phyloP scores from a whole-genome alignment of 208 protist genomes.

The Leptomonas pyrrhocoris region DNA sequence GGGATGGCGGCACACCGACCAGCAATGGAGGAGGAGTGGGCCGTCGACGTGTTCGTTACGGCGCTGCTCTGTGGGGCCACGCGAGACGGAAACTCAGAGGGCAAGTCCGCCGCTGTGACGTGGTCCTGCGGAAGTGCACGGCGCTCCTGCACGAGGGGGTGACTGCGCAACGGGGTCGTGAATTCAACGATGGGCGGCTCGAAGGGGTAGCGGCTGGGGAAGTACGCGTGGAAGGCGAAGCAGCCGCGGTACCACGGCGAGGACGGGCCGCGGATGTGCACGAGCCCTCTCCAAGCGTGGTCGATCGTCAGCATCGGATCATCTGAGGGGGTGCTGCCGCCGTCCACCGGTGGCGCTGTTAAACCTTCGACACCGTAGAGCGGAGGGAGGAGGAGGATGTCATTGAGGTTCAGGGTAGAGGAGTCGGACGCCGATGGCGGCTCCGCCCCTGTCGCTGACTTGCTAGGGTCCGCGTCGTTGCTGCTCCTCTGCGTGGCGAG shows the following conservation, averaged over 20 bases:
- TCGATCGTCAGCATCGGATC: slow-evolving; percentile 30
- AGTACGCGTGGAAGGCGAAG: slow-evolving; percentile 60
- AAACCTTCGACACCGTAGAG: slow-evolving; percentile 21
- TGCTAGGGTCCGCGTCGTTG: no score
- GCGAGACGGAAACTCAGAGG: not conserved
- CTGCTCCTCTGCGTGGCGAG: slow-evolving; percentile 9
- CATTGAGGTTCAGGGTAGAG: not conserved
- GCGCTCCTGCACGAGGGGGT: slow-evolving; percentile 56
- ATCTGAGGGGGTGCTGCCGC: not conserved
- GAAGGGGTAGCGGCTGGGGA: slow-evolving; percentile 71
- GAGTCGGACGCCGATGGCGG: not conserved
- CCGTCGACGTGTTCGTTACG: not conserved
- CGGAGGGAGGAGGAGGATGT: slow-evolving; percentile 28
- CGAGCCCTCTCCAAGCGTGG: slow-evolving; percentile 49
- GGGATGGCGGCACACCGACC: slow-evolving; percentile 29
- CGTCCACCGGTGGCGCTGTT: not conserved
- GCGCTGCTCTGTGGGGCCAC: not conserved
- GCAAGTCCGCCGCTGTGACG: not conserved
- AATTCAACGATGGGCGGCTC: slow-evolving; percentile 64
- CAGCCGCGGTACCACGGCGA: slow-evolving; percentile 75
- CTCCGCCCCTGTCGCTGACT: not conserved
- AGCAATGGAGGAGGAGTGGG: not conserved
- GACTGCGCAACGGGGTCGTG: slow-evolving; percentile 45
- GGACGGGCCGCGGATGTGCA: slow-evolving; percentile 39
- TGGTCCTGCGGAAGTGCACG: slow-evolving; percentile 10